phyloP scores from a whole-genome alignment of 441 rosid species.

The Sinapis alba region DNA sequence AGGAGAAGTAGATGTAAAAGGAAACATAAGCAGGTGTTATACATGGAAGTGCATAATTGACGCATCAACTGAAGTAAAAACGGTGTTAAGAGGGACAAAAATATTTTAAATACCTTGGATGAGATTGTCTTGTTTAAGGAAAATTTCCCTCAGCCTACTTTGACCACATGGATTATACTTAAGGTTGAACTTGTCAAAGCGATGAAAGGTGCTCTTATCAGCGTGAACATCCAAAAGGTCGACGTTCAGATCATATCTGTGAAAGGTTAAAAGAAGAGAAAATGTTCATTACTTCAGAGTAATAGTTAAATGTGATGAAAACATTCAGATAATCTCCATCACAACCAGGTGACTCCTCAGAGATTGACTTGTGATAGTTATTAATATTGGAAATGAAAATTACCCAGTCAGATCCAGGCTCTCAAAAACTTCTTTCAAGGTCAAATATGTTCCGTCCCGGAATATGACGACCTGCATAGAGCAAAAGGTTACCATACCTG shows the following conservation, averaged over 20 bases:
- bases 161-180: slow-evolving; percentile 99
- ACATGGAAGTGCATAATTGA: not conserved
- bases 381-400: slow-evolving; percentile 2
- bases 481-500: not conserved
- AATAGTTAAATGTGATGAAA: not conserved
- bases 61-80: not conserved
- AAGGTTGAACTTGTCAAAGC: slow-evolving; percentile 98
- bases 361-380: slow-evolving; percentile 4
- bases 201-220: slow-evolving; percentile 99
- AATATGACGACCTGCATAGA: slow-evolving; percentile 90
- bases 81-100: not conserved
- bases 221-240: slow-evolving; percentile 99
- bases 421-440: slow-evolving; percentile 95
- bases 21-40: not conserved
- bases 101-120: slow-evolving; percentile 70
- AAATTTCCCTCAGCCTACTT: slow-evolving; percentile 99
- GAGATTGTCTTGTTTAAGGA: slow-evolving; percentile 99
- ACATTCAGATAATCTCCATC: not conserved
- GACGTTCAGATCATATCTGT: slow-evolving; percentile 94
- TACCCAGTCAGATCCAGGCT: slow-evolving; percentile 97
- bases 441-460: slow-evolving; percentile 97
- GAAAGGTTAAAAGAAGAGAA: slow-evolving; percentile 17
- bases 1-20: not conserved
- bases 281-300: slow-evolving; percentile 3
- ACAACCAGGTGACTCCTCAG: not conserved